phyloP scores from a whole-genome alignment of 257 asterid genomes.

The Ligustrum vulgare region DNA sequence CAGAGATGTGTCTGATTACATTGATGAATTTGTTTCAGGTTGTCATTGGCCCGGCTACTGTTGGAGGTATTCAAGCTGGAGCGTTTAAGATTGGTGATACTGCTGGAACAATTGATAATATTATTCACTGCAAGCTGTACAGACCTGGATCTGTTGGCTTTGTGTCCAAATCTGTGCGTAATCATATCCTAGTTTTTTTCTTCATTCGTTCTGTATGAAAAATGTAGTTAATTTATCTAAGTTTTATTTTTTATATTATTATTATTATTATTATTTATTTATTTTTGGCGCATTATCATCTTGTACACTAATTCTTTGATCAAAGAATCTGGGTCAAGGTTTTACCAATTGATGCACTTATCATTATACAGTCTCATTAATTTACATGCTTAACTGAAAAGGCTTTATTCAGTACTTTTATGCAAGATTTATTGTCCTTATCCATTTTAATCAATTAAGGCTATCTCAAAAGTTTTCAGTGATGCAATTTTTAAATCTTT shows the following conservation, averaged over 20 bases:
- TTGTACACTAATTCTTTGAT: not conserved
- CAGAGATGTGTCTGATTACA: conserved; percentile 17
- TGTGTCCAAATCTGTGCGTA: conserved; percentile 94
- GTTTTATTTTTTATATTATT: too few relatives aligned
- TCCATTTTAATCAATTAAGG: not conserved
- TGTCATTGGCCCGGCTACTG: conserved; percentile 97
- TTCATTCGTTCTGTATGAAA: not conserved
- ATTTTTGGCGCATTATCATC: not conserved
- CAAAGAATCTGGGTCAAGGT: conserved; percentile 3
- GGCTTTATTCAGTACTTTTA: not conserved
- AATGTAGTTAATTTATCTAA: not conserved
- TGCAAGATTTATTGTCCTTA: not conserved
- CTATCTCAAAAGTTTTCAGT: not conserved
- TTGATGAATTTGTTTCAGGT: conserved; percentile 50
- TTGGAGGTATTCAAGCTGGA: conserved; percentile 99
- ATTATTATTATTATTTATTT: too few relatives aligned
- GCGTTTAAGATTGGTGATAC: conserved; percentile 99
- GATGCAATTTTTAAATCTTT: not conserved
- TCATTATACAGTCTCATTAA: not conserved
- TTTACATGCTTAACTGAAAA: not conserved
- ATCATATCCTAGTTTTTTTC: conserved; percentile 11
- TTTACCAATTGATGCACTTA: conserved; percentile 15
- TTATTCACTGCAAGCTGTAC: conserved; percentile 89
- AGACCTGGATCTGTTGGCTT: conserved; percentile 99
- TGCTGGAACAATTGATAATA: conserved; percentile 97